Evolutionary conservation across 2,329 filamentous ascomycete genomes (phyloP).

Genomic region (Paracoccidioides brasiliensis): DNA sequence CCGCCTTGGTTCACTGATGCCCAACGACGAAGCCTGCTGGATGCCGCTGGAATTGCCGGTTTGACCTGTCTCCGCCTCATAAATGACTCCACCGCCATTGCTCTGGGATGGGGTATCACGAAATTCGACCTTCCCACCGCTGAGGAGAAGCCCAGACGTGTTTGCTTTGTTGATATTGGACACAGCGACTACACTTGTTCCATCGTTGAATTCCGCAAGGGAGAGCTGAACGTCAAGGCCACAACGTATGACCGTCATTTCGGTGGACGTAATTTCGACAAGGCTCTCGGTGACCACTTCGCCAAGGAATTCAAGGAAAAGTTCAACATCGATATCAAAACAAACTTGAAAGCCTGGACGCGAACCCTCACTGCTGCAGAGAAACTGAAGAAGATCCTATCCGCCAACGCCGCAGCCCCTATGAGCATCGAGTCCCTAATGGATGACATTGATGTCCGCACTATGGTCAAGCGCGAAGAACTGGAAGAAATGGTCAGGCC

Average conservation of each 20-base stretch:
- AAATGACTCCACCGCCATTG: constrained; percentile 95
- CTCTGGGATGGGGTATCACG: constrained; percentile 93
- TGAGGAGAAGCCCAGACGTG: constrained; percentile 84
- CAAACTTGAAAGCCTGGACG: constrained; percentile 77
- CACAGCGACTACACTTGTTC: constrained; percentile 93
- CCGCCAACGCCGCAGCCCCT: constrained; percentile 82
- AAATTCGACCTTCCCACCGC: constrained; percentile 80
- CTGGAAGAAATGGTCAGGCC: constrained; percentile 84
- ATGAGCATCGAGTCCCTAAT: constrained; percentile 97
- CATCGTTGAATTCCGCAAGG: constrained; percentile 93
- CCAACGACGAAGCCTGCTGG: constrained; percentile 78
- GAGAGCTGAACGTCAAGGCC: constrained; percentile 84
- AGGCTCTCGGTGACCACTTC: constrained; percentile 87
- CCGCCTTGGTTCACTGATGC: constrained; percentile 95
- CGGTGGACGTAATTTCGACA: constrained; percentile 93
- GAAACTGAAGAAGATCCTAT: constrained; percentile 97
- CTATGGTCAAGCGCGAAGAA: constrained; percentile 86
- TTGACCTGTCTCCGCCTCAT: constrained; percentile 87
- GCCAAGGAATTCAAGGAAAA: constrained; percentile 93
- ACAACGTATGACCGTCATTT: constrained; percentile 93
- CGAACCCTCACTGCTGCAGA: constrained; percentile 81
- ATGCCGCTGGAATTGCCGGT: constrained; percentile 85
- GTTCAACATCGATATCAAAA: constrained; percentile 91
- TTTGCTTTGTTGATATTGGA: constrained; percentile 87
- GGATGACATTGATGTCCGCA: constrained; percentile 87